Percentiles rank a stretch among this genome's conserved stretches.
Evolutionary conservation across 805 yeast genomes (phyloP).

Genomic region (Ogataea minuta): DNA sequence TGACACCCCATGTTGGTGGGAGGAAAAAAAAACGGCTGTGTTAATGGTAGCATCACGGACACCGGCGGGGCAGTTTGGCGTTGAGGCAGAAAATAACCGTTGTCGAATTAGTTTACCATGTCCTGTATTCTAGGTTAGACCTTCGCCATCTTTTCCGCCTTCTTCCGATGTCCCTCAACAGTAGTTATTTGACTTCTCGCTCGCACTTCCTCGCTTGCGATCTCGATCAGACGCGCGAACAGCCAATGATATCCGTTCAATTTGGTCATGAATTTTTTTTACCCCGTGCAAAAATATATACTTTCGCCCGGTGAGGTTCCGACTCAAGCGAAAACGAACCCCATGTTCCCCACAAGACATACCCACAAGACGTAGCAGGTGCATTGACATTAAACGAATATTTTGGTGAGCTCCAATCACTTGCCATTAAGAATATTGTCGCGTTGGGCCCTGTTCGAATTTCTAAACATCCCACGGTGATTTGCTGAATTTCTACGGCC

Average conservation of each 20-base stretch:
- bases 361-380: constrained; percentile 1
- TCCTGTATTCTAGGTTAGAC: too few species aligned
- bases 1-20: constrained; percentile 12
- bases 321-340: constrained; percentile 1
- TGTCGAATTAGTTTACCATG: too few species aligned
- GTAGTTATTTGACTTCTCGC: constrained; percentile 6
- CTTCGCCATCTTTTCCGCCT: too few species aligned
- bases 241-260: constrained; percentile 17
- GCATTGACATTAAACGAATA: not conserved
- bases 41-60: not conserved
- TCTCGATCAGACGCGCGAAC: constrained; percentile 5
- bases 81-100: not conserved
- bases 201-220: constrained; percentile 18
- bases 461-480: constrained; percentile 7
- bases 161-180: not conserved
- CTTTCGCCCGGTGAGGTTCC: constrained; percentile 11
- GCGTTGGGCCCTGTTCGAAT: not conserved
- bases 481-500: constrained; percentile 6
- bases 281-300: constrained; percentile 7
- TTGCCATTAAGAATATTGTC: too few species aligned
- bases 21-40: constrained; percentile 11
- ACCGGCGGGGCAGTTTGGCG: not conserved
- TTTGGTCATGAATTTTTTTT: constrained; percentile 22
- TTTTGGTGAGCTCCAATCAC: too few species aligned
- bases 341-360: constrained; percentile 9